Evolutionary conservation across 208 protist species (phyloP).

Genomic region (Leishmania braziliensis): DNA sequence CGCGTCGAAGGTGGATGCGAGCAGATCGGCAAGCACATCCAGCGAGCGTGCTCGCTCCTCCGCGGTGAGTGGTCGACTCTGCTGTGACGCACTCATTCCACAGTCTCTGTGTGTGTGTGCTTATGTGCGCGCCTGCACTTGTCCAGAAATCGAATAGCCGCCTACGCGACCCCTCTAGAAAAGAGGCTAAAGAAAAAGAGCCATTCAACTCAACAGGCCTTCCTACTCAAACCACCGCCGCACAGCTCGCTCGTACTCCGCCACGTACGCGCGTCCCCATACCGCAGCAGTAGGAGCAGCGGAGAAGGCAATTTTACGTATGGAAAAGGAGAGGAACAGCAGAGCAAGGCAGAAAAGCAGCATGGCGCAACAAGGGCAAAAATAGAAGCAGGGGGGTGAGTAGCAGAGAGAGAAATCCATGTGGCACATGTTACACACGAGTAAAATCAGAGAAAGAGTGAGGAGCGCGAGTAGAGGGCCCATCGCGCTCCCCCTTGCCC

Average conservation of each 20-base stretch:
- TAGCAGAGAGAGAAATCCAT: neutral
- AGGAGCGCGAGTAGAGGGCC: neutral
- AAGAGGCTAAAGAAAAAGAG: neutral
- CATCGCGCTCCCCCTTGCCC: neutral
- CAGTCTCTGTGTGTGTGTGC: neutral
- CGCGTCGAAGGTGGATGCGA: slow-evolving; percentile 61
- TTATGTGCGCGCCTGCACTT: neutral
- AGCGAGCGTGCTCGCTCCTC: slow-evolving; percentile 30
- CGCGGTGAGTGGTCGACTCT: neutral
- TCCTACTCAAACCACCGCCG: neutral
- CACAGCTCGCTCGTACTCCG: neutral
- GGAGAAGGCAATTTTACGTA: neutral
- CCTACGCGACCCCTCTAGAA: neutral
- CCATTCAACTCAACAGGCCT: neutral
- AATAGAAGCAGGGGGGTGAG: neutral
- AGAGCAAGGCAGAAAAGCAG: neutral
- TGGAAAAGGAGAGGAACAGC: neutral
- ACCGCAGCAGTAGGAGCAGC: neutral
- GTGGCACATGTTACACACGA: neutral
- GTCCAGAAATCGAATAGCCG: neutral
- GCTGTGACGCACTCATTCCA: slow-evolving; percentile 2
- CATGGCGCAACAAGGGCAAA: neutral
- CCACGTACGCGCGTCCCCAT: neutral
- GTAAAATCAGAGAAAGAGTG: neutral
- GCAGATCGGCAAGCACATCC: slow-evolving; percentile 51